Conservation (phyloP, 2,329 filamentous ascomycete genomes). For the Ophiostoma angusticollis region DNA sequence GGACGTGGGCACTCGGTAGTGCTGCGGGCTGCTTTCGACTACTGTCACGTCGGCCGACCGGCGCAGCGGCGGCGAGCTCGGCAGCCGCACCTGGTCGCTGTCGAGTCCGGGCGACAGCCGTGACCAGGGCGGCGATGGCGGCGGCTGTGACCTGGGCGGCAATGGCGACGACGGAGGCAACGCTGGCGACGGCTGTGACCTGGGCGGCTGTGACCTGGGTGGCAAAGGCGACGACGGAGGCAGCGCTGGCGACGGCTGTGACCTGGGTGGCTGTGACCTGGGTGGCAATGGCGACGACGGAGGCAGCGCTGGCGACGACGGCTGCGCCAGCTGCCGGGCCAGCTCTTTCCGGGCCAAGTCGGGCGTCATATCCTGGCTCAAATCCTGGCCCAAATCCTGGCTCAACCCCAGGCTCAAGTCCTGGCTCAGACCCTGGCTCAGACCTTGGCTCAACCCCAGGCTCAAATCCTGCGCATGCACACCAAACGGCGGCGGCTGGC, state of each 20-base stretch:
- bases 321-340: too few species aligned
- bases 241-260: too few species aligned
- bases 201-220: neutral
- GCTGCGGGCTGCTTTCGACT: too few species aligned
- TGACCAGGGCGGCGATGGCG: too few species aligned
- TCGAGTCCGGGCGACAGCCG: constrained; percentile 2
- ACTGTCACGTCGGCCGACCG: too few species aligned
- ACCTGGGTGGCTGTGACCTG: neutral
- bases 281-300: too few species aligned
- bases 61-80: constrained; percentile 3
- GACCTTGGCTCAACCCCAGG: neutral
- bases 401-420: neutral
- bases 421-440: neutral
- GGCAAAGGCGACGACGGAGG: too few species aligned
- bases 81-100: neutral
- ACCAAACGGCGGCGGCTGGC: too few species aligned
- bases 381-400: neutral
- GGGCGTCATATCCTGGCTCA: neutral
- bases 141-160: neutral
- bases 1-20: too few species aligned
- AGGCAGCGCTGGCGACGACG: too few species aligned
- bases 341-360: too few species aligned
- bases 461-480: neutral
- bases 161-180: too few species aligned
- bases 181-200: neutral